Base-by-base conservation (phyloP, 1,284 basidiomycete species). In the Papiliotrema flavescens region DNA sequence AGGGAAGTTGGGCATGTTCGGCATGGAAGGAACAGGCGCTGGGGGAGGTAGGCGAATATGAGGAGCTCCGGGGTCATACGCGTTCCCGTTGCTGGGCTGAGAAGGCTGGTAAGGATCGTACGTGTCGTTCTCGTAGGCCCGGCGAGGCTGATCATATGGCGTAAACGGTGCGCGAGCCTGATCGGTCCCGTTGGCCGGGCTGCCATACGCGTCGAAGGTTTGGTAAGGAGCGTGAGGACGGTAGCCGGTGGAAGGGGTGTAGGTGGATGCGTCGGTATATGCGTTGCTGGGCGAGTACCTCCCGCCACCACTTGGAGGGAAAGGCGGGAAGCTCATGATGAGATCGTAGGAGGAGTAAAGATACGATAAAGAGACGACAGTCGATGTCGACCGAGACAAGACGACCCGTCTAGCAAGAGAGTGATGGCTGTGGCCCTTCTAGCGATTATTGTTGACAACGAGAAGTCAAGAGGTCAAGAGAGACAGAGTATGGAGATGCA, bases 51-150 rank as follows among this genome's bases (percentile, higher is more conserved):
- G 46, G 1, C 57, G 55, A 9, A 55, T 46, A 37, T 51, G 54
- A 1, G 67, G 61, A 2, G 60, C 47, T 4, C 53, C 55, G 0
- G 69, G 58, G n/a, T 67, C 59, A 50, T 69, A 72, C 0, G 61
- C 57, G 20, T 42, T 19, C 47, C 51, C 47, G 22, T 54, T 52
- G 32, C 32, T 28, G 8, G 44, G 44, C 19, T 28, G 23, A 17
- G 65, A 49, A 0, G 71, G 68, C 43, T 64, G 65, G 42, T 74
- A 70, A 4, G 71, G 71, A 56, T 74, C 71, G 54, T 74, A 74
- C 3, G 56, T 59, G 15, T 69, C 68, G 32, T 56, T 53, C 17
- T 69, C 66, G 44, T 63, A 66, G 5, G 64, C 50, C 19, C 59
- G 56, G 35, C 63, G 51, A 14, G 63, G 65, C 36, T 64, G 65